Conservation (phyloP, 139 green algal species). For the Tetradesmus lagerheimii region DNA sequence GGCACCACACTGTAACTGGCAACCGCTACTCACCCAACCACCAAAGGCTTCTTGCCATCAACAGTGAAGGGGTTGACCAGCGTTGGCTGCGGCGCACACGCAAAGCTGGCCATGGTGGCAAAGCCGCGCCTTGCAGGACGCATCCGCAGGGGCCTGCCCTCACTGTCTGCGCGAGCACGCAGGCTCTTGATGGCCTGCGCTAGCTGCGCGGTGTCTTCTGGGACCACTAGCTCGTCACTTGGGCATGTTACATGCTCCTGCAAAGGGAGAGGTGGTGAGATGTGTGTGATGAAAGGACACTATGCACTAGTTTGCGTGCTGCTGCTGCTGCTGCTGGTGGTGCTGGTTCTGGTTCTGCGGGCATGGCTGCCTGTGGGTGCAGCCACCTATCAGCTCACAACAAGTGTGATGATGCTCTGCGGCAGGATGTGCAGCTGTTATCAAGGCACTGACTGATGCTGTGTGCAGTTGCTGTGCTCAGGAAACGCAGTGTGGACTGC, state of each 20-base stretch:
- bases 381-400: no score
- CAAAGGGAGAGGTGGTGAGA: not conserved
- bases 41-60: not conserved
- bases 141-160: conserved; percentile 17
- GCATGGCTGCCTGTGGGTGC: not conserved
- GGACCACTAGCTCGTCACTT: not conserved
- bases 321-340: not conserved
- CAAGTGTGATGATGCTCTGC: no score
- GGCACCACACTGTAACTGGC: no score
- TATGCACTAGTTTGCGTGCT: not conserved
- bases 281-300: not conserved
- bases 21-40: not conserved
- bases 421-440: no score
- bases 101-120: conserved; percentile 12
- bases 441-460: not conserved
- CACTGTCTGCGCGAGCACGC: not conserved
- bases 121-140: not conserved
- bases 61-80: not conserved
- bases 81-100: not conserved
- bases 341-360: no score
- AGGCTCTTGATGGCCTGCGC: not conserved
- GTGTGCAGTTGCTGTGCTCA: not conserved
- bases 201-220: not conserved
- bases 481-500: not conserved
- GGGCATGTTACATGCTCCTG: conserved; percentile 12